Evolutionary conservation across 2,329 filamentous ascomycete genomes (phyloP), one percentile per base, ranked within the genome.

Genomic region (Didymella glomerata): DNA sequence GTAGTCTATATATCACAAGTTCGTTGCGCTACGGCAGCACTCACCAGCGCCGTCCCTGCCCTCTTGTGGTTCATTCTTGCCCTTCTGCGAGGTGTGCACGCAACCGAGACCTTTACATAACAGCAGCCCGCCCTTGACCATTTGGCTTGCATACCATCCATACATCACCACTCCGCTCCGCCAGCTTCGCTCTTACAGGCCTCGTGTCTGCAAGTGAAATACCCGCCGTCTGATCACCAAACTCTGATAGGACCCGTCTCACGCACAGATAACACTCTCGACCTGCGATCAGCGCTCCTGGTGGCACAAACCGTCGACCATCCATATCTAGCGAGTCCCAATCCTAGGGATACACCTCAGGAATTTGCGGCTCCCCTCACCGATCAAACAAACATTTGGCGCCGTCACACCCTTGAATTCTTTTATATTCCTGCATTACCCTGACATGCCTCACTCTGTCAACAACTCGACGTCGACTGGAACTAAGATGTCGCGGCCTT

Each of bases 401-500:
- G 34, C 45, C 47, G 50, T 50, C 50, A 50, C 53, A 57, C 52
- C 20, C 47, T 54, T 52, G 40, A 25, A 45, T 38, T 45, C 58
- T 60, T 57, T 63, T 57, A 64, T 62, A 59, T 53, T 54, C 48
- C 55, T 57, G 56, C 53, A 50, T 46, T 16, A 24, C 40, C 46
- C 44, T 56, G 53, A 45, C 62, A 78, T 78, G 75, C 74, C 76
- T 36, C 76, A 78, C 68, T 76, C 76, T 16, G 65, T 66, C 59
- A 64, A 71, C 67, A 68, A 68, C 24, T 74, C 69, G 8, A 70
- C 68, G 14, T 74, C 69, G n/a, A 69, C 70, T 16, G 67, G 68
- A 48, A 65, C 67, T 49, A 70, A 66, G 25, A 77, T 77, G 74
- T 78, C 75, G 47, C 71, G 73, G 27, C 72, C 71, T 16, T 76